Percentiles rank a stretch among this genome's conserved stretches.
Evolutionary conservation across 176 grass and related monocot genomes (phyloP).

Genomic region (Cymbopogon citratus): DNA sequence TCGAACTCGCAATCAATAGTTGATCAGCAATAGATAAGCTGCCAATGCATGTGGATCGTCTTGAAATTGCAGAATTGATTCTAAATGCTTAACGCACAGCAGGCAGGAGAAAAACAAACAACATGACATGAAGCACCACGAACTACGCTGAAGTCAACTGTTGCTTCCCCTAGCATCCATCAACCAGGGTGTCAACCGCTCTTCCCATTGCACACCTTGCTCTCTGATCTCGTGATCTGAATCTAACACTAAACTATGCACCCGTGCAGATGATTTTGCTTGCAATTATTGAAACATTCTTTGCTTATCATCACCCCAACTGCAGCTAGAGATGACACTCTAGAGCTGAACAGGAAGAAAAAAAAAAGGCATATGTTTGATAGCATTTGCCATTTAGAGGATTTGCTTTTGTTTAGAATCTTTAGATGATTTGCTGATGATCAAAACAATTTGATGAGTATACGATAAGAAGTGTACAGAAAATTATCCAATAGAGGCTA

Average conservation of each 20-base stretch:
- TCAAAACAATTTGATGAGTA: too few relatives aligned
- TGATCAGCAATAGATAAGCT: constrained; percentile 9
- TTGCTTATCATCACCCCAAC: not conserved
- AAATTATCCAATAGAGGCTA: too few relatives aligned
- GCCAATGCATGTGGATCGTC: not conserved
- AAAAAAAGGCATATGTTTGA: too few relatives aligned
- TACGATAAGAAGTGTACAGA: too few relatives aligned
- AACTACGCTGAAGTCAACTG: not conserved
- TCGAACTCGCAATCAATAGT: not conserved
- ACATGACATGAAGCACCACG: not conserved
- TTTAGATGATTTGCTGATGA: too few relatives aligned
- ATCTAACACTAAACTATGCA: too few relatives aligned
- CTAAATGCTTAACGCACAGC: not conserved
- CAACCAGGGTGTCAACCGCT: not conserved
- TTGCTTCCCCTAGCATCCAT: not conserved
- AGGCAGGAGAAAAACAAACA: not conserved
- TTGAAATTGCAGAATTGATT: too few relatives aligned
- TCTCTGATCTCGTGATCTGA: too few relatives aligned
- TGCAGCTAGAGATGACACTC: not conserved
- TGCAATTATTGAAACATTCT: not conserved
- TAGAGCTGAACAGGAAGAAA: not conserved
- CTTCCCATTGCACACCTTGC: too few relatives aligned
- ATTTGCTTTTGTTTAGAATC: too few relatives aligned
- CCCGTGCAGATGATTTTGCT: not conserved
- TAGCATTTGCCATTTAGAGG: too few relatives aligned